These are phyloP conservation scores for Xylariomycetidae sp. DNA, from an alignment of 2,329 filamentous ascomycete species.

Conservation along the genomic window DNA sequence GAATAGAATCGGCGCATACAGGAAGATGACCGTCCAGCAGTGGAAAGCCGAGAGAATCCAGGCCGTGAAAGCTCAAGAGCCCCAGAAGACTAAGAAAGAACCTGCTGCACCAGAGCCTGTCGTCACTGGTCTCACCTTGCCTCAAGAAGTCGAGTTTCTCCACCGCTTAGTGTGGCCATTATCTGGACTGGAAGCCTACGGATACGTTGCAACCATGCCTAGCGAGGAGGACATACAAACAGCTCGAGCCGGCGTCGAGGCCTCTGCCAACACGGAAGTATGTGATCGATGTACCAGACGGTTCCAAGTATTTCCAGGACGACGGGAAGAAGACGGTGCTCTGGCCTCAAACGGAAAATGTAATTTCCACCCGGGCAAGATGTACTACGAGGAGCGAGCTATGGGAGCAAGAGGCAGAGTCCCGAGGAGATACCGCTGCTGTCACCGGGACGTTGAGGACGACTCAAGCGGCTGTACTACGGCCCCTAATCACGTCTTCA, in stretches of 20 bases:
- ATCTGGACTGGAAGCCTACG: constrained; percentile 55
- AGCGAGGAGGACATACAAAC: constrained; percentile 58
- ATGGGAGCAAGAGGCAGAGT: constrained; percentile 50
- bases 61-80: constrained; percentile 19
- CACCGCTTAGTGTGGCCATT: constrained; percentile 59
- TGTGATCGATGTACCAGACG: constrained; percentile 82
- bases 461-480: constrained; percentile 63
- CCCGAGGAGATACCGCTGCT: constrained; percentile 69
- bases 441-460: constrained; percentile 66
- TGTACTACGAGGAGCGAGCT: constrained; percentile 51
- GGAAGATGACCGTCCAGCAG: constrained; percentile 63
- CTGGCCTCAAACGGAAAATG: constrained; percentile 74
- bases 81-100: constrained; percentile 29
- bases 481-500: constrained; percentile 76
- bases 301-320: constrained; percentile 88
- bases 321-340: constrained; percentile 68
- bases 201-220: constrained; percentile 69
- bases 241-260: constrained; percentile 58
- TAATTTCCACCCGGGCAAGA: constrained; percentile 72
- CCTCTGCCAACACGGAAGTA: constrained; percentile 72
- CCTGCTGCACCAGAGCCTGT: constrained; percentile 44
- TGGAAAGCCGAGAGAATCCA: constrained; percentile 60
- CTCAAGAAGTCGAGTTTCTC: constrained; percentile 64
- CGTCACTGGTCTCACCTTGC: constrained; percentile 60
- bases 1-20: constrained; percentile 68